A percentile compares a stretch with the other conserved stretches of the same genome.
Conservation (phyloP, 768 basidiomycete genomes). For the Russula griseocarnosa region DNA sequence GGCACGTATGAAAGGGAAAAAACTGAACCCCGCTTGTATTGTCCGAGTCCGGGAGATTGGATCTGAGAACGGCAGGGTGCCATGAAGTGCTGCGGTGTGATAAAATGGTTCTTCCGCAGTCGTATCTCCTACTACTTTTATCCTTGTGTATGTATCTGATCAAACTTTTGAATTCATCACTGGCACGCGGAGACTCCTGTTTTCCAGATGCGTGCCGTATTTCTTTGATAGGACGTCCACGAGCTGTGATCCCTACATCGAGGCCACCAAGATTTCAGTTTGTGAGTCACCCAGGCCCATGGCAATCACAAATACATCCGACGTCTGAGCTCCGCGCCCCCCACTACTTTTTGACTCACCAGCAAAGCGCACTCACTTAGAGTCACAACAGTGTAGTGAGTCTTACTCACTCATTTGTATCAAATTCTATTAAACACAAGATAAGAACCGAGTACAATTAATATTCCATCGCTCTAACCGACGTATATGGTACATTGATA, state of each 20-base stretch:
- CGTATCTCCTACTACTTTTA: not conserved
- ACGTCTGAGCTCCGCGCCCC: not conserved
- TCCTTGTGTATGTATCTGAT: too few relatives aligned
- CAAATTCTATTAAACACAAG: not conserved
- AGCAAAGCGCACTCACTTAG: not conserved
- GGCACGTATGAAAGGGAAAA: not conserved
- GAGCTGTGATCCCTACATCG: too few relatives aligned
- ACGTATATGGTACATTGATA: slow-evolving; percentile 13
- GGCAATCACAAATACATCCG: not conserved
- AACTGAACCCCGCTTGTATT: not conserved
- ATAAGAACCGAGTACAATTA: slow-evolving; percentile 2
- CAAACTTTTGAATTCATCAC: not conserved
- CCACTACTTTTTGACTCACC: not conserved
- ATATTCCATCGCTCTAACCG: slow-evolving; percentile 16
- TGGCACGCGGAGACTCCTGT: not conserved
- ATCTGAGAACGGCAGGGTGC: slow-evolving; percentile 10
- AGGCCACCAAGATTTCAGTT: not conserved
- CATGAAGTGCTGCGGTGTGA: slow-evolving; percentile 7
- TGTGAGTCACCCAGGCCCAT: not conserved
- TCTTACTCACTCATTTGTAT: not conserved
- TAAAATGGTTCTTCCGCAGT: slow-evolving; percentile 17
- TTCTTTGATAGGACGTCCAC: too few relatives aligned
- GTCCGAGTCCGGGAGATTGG: slow-evolving; percentile 18
- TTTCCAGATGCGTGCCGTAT: not conserved
- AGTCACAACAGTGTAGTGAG: not conserved